Percentiles rank a stretch among this genome's conserved stretches.
Conservation (phyloP, 2,329 filamentous ascomycete species). For the Alternaria rosae region DNA sequence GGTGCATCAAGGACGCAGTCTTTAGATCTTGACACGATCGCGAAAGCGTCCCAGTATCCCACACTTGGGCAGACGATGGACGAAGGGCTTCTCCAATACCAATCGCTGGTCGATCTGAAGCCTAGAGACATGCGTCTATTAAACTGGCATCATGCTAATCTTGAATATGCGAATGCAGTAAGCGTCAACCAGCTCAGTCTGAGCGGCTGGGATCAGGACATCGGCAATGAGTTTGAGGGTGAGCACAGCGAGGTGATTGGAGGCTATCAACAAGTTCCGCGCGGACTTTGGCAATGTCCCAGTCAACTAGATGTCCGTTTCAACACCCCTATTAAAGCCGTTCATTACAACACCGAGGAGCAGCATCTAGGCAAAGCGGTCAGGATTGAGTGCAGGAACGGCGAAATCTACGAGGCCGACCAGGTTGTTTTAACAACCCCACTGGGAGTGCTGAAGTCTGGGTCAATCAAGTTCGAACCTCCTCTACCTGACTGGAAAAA, state of each 20-base stretch:
- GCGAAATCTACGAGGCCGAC: conserved; percentile 80
- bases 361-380: conserved; percentile 32
- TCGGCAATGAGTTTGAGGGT: conserved; percentile 96
- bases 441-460: conserved; percentile 88
- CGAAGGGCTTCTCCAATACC: conserved; percentile 87
- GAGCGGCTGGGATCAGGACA: conserved; percentile 94
- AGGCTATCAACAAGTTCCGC: conserved; percentile 92
- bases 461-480: conserved; percentile 83
- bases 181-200: conserved; percentile 88
- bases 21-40: conserved; percentile 73
- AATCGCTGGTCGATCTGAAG: conserved; percentile 79
- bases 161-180: conserved; percentile 96
- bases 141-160: conserved; percentile 98
- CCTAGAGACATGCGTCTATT: conserved; percentile 87
- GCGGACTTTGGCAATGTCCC: conserved; percentile 81
- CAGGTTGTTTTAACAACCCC: conserved; percentile 90
- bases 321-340: conserved; percentile 73
- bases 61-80: conserved; percentile 93
- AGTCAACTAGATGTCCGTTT: conserved; percentile 78
- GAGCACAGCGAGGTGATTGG: conserved; percentile 92
- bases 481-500: conserved; percentile 87
- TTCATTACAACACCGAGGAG: conserved; percentile 63
- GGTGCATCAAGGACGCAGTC: conserved; percentile 68
- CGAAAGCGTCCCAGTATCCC: conserved; percentile 67
- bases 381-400: conserved; percentile 73